Percentiles rank a stretch among this genome's conserved stretches.
phyloP scores from a whole-genome alignment of 768 basidiomycete genomes.

The Serendipita vermifera region DNA sequence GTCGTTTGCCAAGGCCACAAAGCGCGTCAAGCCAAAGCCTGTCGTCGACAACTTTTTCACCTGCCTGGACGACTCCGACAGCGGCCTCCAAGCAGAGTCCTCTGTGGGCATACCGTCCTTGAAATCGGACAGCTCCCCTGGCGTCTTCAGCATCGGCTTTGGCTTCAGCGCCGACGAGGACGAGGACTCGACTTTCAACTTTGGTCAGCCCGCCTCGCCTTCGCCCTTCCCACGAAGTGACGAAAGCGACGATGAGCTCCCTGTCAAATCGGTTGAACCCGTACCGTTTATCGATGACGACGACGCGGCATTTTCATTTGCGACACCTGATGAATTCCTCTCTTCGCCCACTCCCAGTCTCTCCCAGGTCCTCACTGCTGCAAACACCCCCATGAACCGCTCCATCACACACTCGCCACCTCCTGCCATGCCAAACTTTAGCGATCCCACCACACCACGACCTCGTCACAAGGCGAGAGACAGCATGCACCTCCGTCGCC shows the following conservation, averaged over 20 bases:
- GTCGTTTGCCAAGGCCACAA: slow-evolving; percentile 1
- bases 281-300: neutral
- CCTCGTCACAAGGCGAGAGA: slow-evolving; percentile 1
- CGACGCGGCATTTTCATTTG: slow-evolving; percentile 4
- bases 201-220: neutral
- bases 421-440: slow-evolving; percentile 1
- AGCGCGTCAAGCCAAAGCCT: neutral
- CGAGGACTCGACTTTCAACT: slow-evolving; percentile 4
- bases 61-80: neutral
- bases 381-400: neutral
- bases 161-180: slow-evolving; percentile 1
- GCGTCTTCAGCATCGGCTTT: neutral
- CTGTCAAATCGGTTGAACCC: neutral
- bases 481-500: slow-evolving; percentile 3
- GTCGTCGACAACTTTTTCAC: neutral
- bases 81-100: too few species aligned
- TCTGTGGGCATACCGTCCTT: too few species aligned
- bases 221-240: neutral
- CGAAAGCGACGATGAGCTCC: neutral
- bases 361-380: neutral
- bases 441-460: neutral
- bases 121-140: slow-evolving; percentile 8
- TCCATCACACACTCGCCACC: neutral
- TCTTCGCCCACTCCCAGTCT: neutral
- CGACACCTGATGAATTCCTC: neutral